phyloP scores from a whole-genome alignment of 768 basidiomycete genomes.

The Dentipellis fragilis region DNA sequence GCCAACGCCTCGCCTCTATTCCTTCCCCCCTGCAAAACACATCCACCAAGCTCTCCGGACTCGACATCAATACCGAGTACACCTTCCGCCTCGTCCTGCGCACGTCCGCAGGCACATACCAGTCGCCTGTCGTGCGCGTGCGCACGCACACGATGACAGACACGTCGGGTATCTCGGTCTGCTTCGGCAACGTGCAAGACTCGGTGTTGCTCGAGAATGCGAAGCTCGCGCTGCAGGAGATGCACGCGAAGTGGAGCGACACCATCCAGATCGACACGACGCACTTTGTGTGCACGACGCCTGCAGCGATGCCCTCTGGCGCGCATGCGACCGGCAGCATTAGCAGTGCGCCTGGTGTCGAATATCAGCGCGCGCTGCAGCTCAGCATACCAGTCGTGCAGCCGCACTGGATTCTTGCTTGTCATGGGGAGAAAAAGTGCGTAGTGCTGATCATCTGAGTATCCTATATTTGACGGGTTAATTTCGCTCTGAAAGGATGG shows the following conservation, averaged over 20 bases:
- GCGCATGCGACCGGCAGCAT: conserved; percentile 44
- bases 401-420: conserved; percentile 91
- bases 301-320: conserved; percentile 54
- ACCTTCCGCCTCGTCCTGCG: conserved; percentile 90
- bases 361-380: conserved; percentile 92
- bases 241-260: conserved; percentile 86
- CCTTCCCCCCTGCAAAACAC: conserved; percentile 77
- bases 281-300: conserved; percentile 94
- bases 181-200: conserved; percentile 88
- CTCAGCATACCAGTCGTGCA: conserved; percentile 91
- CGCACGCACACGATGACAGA: conserved; percentile 92
- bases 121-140: conserved; percentile 74
- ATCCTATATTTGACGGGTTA: background rate
- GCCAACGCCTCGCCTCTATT: conserved; percentile 78
- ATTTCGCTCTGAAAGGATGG: conserved; percentile 47
- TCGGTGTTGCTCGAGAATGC: conserved; percentile 66
- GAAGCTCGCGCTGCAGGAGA: conserved; percentile 69
- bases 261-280: conserved; percentile 97
- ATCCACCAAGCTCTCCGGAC: conserved; percentile 78
- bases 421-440: conserved; percentile 75
- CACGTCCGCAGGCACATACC: conserved; percentile 86
- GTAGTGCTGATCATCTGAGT: conserved; percentile 13
- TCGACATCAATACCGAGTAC: conserved; percentile 78
- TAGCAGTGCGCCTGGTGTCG: conserved; percentile 59
- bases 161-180: conserved; percentile 89